Percentiles rank a stretch among this genome's conserved stretches.
phyloP scores from a whole-genome alignment of 176 grass and related monocot species.

The Aegilops sharonensis region DNA sequence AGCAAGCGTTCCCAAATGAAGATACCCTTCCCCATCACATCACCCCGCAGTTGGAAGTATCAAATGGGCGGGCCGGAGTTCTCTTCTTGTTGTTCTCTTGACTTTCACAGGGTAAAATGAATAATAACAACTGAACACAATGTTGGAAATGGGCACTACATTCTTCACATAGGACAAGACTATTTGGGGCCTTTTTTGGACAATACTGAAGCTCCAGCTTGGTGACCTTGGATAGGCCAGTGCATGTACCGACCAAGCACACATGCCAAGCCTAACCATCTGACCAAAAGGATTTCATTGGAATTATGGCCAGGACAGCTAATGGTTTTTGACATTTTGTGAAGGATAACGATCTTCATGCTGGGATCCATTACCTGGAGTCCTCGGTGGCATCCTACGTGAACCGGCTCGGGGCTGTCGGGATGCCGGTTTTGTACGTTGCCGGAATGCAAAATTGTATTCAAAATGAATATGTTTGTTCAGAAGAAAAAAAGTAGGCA shows the following conservation, averaged over 20 bases:
- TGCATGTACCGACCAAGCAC: constrained; percentile 2
- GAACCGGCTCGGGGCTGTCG: constrained; percentile 1
- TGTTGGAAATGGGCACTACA: neutral
- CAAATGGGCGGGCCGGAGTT: neutral
- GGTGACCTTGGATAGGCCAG: neutral
- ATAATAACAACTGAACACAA: neutral
- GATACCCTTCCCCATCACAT: constrained; percentile 39
- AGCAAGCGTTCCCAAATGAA: constrained; percentile 32
- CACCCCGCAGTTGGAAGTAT: constrained; percentile 16
- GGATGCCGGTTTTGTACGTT: neutral
- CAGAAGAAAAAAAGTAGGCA: too few species aligned
- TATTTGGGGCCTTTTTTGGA: neutral
- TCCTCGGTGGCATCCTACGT: constrained; percentile 16
- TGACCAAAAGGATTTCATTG: constrained; percentile 23
- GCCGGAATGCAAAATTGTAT: neutral
- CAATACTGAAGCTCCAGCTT: constrained; percentile 6
- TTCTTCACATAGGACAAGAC: constrained; percentile 5
- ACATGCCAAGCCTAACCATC: neutral
- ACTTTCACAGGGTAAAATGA: constrained; percentile 10
- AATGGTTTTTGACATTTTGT: constrained; percentile 29
- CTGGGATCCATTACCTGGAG: neutral
- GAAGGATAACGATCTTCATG: neutral
- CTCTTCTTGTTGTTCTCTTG: neutral
- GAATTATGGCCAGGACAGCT: constrained; percentile 39
- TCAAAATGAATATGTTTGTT: neutral